Evolutionary conservation across 495 filamentous ascomycete species (phyloP).

Genomic region (Wilcoxina mikolae): DNA sequence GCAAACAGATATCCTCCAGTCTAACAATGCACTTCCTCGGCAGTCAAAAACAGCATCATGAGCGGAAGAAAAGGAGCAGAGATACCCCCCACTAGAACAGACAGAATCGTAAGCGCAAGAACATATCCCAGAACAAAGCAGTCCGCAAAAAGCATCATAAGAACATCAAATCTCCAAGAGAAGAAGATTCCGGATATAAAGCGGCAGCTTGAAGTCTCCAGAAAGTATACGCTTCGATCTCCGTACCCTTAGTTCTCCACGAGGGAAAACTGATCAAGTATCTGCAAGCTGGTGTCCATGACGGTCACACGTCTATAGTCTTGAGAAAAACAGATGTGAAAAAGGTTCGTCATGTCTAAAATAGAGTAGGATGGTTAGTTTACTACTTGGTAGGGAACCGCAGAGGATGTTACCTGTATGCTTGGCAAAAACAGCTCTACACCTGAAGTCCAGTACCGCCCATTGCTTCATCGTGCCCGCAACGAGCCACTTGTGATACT

Average conservation of each 20-base stretch:
- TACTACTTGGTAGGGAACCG: background rate
- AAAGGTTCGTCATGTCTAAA: background rate
- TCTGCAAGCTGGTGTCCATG: background rate
- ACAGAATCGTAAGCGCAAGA: no score
- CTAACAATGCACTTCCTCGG: no score
- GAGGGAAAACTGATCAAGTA: background rate
- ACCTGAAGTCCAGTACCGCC: background rate
- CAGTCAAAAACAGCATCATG: no score
- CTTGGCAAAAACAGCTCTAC: background rate
- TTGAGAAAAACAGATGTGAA: background rate
- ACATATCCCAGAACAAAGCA: no score
- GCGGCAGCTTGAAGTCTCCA: no score
- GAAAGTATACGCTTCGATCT: no score
- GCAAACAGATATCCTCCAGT: no score
- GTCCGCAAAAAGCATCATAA: no score
- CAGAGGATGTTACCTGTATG: background rate
- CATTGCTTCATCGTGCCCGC: slow-evolving; percentile 1
- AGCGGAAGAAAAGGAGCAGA: no score
- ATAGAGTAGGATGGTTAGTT: background rate
- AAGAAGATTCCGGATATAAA: no score
- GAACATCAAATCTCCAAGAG: no score
- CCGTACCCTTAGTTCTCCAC: background rate
- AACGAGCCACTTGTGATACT: background rate
- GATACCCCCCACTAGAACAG: no score
- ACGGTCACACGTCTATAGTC: background rate